Base-by-base conservation (phyloP, 495 filamentous ascomycete species). In the Tuber melanosporum region DNA sequence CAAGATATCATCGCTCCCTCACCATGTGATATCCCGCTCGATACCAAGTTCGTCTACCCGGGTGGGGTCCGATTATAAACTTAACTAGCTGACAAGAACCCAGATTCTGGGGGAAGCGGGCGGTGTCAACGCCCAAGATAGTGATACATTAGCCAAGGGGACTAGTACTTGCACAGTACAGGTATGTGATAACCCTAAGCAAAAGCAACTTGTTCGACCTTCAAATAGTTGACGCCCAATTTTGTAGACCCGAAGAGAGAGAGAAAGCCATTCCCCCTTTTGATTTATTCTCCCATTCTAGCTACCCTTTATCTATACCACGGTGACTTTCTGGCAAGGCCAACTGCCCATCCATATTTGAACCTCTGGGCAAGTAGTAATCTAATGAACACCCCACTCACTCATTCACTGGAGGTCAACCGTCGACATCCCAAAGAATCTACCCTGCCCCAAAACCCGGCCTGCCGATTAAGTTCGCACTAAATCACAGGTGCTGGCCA, bases 11-110 rank as follows among this genome's bases (percentile, higher is more conserved):
- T 14, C 12, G n/a, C 52, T 15, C 19, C 32, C 4, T 12, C 7
- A n/a, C n/a, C 57, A 36, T 66, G 57, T 66, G 57, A 66, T 66
- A 66, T 36, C 57, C 57, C 57, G 57, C 36, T 66, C 57, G 32
- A 66, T 66, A 36, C 26, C 57, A 36, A 36, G 36, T 19, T 8
- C 57, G 36, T 36, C 57, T 66, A 32, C 57, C 57, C 57, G 57
- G 26, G 12, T 5, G 32, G 32, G 26, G 26, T 1, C 32, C 4
- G 15, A 36, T 66, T 66, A 5, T 66, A 66, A 66, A 66, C 57
- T 19, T 19, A 36, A 66, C 57, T 15, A 12, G 17, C 57, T 36
- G 26, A 66, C 57, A 36, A 0, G 10, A 66, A 66, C 57, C n/a
- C 14, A 36, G 36, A 36, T 15, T 26, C 26, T 2, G 2, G 17